Conservation (phyloP, 106 monocot genomes). For the Platanthera zijinensis region DNA sequence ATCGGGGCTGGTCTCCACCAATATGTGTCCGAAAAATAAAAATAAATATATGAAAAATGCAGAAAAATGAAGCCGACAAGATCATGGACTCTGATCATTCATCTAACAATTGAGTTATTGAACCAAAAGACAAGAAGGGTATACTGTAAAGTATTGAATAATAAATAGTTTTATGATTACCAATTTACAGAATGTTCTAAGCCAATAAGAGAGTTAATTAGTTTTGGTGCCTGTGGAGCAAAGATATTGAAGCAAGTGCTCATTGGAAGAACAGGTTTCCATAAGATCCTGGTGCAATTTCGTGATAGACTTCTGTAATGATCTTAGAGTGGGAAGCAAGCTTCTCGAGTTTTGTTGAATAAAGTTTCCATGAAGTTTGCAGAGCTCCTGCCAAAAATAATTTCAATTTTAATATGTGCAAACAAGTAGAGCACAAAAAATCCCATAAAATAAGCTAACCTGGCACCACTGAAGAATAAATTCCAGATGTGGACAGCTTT, state of each 20-base stretch:
- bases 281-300: constrained; percentile 81
- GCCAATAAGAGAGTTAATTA: neutral
- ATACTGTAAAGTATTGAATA: neutral
- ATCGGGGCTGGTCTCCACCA: too few relatives aligned
- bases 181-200: neutral
- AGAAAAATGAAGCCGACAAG: too few relatives aligned
- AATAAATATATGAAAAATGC: too few relatives aligned
- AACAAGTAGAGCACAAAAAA: neutral
- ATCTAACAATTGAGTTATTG: too few relatives aligned
- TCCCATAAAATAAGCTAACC: constrained; percentile 28
- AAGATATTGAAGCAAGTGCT: constrained; percentile 76
- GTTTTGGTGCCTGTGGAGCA: constrained; percentile 38
- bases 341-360: constrained; percentile 82
- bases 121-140: neutral
- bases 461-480: constrained; percentile 88
- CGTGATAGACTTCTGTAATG: constrained; percentile 82
- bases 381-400: constrained; percentile 59
- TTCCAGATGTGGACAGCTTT: constrained; percentile 88
- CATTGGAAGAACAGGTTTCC: constrained; percentile 79
- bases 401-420: neutral
- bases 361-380: constrained; percentile 67
- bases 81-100: too few relatives aligned
- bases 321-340: constrained; percentile 74
- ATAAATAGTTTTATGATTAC: neutral
- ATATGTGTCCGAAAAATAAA: too few relatives aligned